phyloP scores from a whole-genome alignment of 805 yeast genomes.

The Metschnikowia cubensis region DNA sequence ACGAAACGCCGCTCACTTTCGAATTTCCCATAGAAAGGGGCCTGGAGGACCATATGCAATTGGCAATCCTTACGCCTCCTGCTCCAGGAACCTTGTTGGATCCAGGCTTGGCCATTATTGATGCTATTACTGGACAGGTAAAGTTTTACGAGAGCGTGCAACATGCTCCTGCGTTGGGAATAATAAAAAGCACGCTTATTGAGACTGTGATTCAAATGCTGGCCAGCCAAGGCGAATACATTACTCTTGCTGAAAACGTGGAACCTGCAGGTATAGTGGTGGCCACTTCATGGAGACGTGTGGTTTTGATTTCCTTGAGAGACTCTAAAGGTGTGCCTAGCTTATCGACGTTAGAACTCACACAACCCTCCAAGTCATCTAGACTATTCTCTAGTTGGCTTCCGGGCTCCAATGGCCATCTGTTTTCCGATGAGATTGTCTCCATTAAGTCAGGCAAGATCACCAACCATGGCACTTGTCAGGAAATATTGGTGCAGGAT shows the following conservation, averaged over 20 bases:
- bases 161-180: slow-evolving; percentile 62
- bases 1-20: slow-evolving; percentile 53
- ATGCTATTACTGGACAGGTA: slow-evolving; percentile 54
- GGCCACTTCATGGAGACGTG: slow-evolving; percentile 67
- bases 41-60: slow-evolving; percentile 28
- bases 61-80: slow-evolving; percentile 58
- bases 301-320: slow-evolving; percentile 56
- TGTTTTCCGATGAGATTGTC: slow-evolving; percentile 47
- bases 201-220: slow-evolving; percentile 39
- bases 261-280: slow-evolving; percentile 74
- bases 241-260: slow-evolving; percentile 54
- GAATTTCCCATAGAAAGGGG: slow-evolving; percentile 44
- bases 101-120: slow-evolving; percentile 71
- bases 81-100: slow-evolving; percentile 44
- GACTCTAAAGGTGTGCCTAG: slow-evolving; percentile 65
- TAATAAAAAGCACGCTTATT: slow-evolving; percentile 44
- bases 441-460: slow-evolving; percentile 54
- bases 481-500: slow-evolving; percentile 42
- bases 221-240: slow-evolving; percentile 44
- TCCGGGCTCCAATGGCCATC: slow-evolving; percentile 10
- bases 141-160: slow-evolving; percentile 73
- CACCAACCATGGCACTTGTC: slow-evolving; percentile 45
- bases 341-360: slow-evolving; percentile 31
- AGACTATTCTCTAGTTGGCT: slow-evolving; percentile 13
- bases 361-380: slow-evolving; percentile 9